Conservation (phyloP, 768 basidiomycete species). For the Naematelia encephala region DNA sequence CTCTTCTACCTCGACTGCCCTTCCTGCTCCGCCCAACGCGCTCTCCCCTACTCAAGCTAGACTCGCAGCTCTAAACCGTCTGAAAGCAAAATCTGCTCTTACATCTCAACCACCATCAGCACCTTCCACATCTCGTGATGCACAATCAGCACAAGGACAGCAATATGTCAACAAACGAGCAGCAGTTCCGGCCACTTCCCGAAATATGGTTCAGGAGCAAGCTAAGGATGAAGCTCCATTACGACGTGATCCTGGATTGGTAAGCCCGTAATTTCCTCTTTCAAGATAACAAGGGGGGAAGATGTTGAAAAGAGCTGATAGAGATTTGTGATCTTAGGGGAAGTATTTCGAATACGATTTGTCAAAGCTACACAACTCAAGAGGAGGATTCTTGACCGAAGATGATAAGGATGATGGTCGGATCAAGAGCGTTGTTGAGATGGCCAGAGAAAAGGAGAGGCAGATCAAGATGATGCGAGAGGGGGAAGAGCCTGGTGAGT, state of each 20-base stretch:
- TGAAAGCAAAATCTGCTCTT: conserved; percentile 44
- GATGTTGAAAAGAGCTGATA: background rate
- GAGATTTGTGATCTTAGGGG: conserved; percentile 52
- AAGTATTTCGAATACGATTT: conserved; percentile 97
- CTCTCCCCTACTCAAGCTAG: conserved; percentile 38
- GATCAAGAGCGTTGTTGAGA: conserved; percentile 70
- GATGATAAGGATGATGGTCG: conserved; percentile 60
- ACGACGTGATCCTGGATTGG: conserved; percentile 45
- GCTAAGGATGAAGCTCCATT: conserved; percentile 26
- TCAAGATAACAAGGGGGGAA: no score
- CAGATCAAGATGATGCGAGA: conserved; percentile 71
- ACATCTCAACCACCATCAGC: background rate
- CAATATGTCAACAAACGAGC: conserved; percentile 30
- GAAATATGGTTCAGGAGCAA: conserved; percentile 20
- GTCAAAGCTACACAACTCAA: conserved; percentile 93
- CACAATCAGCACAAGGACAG: background rate
- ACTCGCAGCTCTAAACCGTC: conserved; percentile 42
- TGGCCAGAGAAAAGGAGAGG: conserved; percentile 73
- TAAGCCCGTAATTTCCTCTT: conserved; percentile 17
- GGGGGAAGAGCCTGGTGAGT: conserved; percentile 49
- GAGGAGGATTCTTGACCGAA: conserved; percentile 91
- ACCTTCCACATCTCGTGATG: conserved; percentile 16
- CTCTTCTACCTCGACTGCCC: background rate
- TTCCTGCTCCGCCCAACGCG: background rate
- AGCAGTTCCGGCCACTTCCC: conserved; percentile 23